A percentile compares a stretch with the other conserved stretches of the same genome.
These are phyloP conservation scores for Tolypocladium endophyticum DNA, from an alignment of 2,329 filamentous ascomycete genomes.

Conservation along the genomic window DNA sequence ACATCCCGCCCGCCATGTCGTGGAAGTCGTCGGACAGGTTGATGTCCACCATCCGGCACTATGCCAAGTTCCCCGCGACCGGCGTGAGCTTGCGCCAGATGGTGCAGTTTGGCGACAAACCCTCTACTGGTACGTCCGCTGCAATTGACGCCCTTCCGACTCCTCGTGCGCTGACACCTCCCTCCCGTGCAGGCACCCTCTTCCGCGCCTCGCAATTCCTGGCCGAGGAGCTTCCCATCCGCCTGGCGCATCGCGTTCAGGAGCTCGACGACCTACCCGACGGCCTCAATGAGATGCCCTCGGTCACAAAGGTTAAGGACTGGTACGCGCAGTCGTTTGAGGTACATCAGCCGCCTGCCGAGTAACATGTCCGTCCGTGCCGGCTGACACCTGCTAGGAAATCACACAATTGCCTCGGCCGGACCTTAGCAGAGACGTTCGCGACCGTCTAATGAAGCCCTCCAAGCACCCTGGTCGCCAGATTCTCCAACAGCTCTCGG, in stretches of 20 bases:
- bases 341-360: slow-evolving; percentile 40
- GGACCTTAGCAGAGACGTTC: slow-evolving; percentile 62
- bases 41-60: slow-evolving; percentile 96
- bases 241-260: slow-evolving; percentile 89
- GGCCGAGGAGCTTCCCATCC: slow-evolving; percentile 94
- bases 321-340: slow-evolving; percentile 99
- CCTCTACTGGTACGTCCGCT: slow-evolving; percentile 62
- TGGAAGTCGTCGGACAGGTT: slow-evolving; percentile 85
- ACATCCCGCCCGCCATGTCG: slow-evolving; percentile 51
- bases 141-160: background rate
- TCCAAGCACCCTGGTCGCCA: slow-evolving; percentile 43
- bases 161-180: background rate
- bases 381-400: slow-evolving; percentile 46
- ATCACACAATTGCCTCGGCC: slow-evolving; percentile 81
- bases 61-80: slow-evolving; percentile 92
- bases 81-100: slow-evolving; percentile 95
- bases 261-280: slow-evolving; percentile 88
- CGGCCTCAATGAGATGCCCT: slow-evolving; percentile 95
- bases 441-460: slow-evolving; percentile 66
- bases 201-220: slow-evolving; percentile 98
- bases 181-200: slow-evolving; percentile 58
- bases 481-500: slow-evolving; percentile 62
- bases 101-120: slow-evolving; percentile 95
- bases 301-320: slow-evolving; percentile 86
- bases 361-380: background rate